Conservation (phyloP, 2,329 filamentous ascomycete species). For the Claviceps sp. region DNA sequence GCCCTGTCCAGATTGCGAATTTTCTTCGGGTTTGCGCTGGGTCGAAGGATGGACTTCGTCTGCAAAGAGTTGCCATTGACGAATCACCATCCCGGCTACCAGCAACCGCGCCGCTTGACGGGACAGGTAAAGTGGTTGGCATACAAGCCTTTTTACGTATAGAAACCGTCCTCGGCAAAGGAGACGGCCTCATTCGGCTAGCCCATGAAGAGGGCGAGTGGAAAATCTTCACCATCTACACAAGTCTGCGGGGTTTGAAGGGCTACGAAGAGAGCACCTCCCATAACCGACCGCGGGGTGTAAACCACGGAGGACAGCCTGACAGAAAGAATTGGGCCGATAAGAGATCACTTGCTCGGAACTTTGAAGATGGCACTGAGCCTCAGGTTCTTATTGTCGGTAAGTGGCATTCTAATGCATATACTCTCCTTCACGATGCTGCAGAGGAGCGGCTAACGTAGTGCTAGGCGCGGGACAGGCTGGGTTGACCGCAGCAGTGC, state of each 20-base stretch:
- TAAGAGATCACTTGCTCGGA: slow-evolving; percentile 30
- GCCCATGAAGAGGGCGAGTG: slow-evolving; percentile 30
- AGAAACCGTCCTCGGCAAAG: slow-evolving; percentile 38
- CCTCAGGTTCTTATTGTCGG: slow-evolving; percentile 50
- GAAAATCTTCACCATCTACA: slow-evolving; percentile 54
- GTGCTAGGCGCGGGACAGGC: slow-evolving; percentile 42
- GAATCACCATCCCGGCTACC: slow-evolving; percentile 30
- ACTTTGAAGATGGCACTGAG: slow-evolving; percentile 32
- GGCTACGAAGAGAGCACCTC: slow-evolving; percentile 37
- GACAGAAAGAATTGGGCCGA: slow-evolving; percentile 49
- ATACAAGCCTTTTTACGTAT: slow-evolving; percentile 44
- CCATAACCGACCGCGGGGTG: slow-evolving; percentile 38
- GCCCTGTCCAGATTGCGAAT: slow-evolving; percentile 22
- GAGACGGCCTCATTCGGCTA: slow-evolving; percentile 42
- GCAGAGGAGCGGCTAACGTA: background rate
- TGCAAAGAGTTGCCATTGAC: slow-evolving; percentile 33
- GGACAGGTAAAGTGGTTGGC: slow-evolving; percentile 31
- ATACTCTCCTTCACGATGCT: too few relatives aligned
- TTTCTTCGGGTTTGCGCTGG: slow-evolving; percentile 22
- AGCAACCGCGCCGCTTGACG: slow-evolving; percentile 32
- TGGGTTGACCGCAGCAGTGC: slow-evolving; percentile 42
- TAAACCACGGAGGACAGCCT: slow-evolving; percentile 36
- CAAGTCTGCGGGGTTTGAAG: slow-evolving; percentile 39
- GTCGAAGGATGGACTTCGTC: slow-evolving; percentile 23
- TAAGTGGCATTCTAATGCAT: slow-evolving; percentile 17